A percentile compares a stretch with the other conserved stretches of the same genome.
These are phyloP conservation scores for rapeseed (Brassica napus) DNA, from an alignment of 345 rosid genomes.

Conservation along the genomic window Da-Ae NC_063435.1:24916501-24917000, in stretches of 20 bases:
- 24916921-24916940: background rate
- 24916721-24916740: constrained; percentile 72
- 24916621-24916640: constrained; percentile 56
- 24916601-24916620: constrained; percentile 63
- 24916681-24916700: constrained; percentile 41
- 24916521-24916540: background rate
- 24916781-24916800: constrained; percentile 63
- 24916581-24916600: constrained; percentile 83
- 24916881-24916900: background rate
- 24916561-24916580: constrained; percentile 59
- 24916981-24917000: background rate
- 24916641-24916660: constrained; percentile 55
- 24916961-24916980: background rate
- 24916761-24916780: constrained; percentile 40
- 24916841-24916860: background rate
- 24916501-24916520: too few relatives aligned
- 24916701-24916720: constrained; percentile 46
- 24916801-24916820: constrained; percentile 59
- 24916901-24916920: background rate
- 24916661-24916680: constrained; percentile 59
- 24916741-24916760: constrained; percentile 34
- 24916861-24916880: background rate
- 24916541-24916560: constrained; percentile 30
- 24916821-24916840: constrained; percentile 27
- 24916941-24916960: constrained; percentile 12